phyloP scores from a whole-genome alignment of 257 asterid genomes.

The Plectranthus barbatus region DNA sequence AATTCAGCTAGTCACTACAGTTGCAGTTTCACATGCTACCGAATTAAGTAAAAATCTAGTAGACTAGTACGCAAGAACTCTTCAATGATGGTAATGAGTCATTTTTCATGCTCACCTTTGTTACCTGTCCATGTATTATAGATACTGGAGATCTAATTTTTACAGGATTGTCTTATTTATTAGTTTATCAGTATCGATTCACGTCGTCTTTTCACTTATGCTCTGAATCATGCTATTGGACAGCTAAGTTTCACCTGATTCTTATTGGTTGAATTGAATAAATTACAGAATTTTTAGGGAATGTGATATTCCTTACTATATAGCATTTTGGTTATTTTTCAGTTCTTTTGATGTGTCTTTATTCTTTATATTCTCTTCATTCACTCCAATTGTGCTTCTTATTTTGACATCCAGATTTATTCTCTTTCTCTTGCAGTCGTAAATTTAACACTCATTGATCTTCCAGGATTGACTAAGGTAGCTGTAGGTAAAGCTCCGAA shows the following conservation, averaged over 20 bases:
- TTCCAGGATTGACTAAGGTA: slow-evolving; percentile 96
- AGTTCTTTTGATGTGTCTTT: background rate
- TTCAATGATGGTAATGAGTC: background rate
- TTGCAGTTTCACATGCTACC: too few species aligned
- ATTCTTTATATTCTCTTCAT: background rate
- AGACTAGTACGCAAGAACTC: background rate
- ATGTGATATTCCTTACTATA: background rate
- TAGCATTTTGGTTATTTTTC: background rate
- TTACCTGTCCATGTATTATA: background rate
- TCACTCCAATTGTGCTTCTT: background rate
- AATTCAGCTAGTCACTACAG: background rate
- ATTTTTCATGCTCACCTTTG: background rate
- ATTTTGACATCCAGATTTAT: background rate
- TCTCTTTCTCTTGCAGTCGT: slow-evolving; percentile 59
- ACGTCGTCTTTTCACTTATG: background rate
- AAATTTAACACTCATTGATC: slow-evolving; percentile 86
- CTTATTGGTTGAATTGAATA: background rate
- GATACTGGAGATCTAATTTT: background rate
- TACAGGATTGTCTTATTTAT: background rate
- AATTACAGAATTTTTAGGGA: background rate
- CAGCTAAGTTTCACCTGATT: background rate
- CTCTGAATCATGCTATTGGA: background rate
- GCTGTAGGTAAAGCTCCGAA: slow-evolving; percentile 80
- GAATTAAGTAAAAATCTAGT: background rate
- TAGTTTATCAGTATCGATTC: background rate